Base-by-base conservation (phyloP, 768 basidiomycete genomes). In the Pholiota conissans region DNA sequence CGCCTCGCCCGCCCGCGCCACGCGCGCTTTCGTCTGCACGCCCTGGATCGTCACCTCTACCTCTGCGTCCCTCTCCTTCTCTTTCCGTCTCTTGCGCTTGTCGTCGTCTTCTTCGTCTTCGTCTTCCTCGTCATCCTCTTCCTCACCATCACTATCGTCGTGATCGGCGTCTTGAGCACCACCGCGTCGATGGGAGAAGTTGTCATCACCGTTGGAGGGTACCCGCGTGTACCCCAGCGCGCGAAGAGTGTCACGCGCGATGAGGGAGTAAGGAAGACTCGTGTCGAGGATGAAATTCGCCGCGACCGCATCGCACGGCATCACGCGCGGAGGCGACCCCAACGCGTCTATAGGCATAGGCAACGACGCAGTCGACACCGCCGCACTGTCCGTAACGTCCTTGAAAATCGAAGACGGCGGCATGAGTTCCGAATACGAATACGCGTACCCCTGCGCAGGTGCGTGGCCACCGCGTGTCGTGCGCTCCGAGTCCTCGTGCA, bases 261-360 rank as follows among this genome's bases (percentile, higher is more conserved):
- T 70, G 35, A 68, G 61, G 27, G 65, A 69, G 39, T 69, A 58
- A 11, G 68, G 64, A 4, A 64, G 62, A 18, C 70, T 69, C 18
- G 70, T 73, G 52, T 73, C 71, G 27, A 73, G 64, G 22, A 73
- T 62, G 52, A 73, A 71, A 47, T 73, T 73, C 8, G 65, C 58
- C 20, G 63, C 63, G 16, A 73, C 56, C 16, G 65, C 62, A 18
- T 60, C 58, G 13, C 57, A n/a, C 47, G 13, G 52, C 54, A 45
- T 18, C 20, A 34, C 22, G 49, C 45, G 49, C 56, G 51, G 37
- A 32, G 29, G 30, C 30, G 57, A 2, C 39, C 39, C 26, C n/a
- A 45, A n/a, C n/a, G n/a, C n/a, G n/a, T n/a, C n/a, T n/a, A n/a
- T n/a, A n/a, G n/a, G n/a, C n/a, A n/a, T n/a, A 18, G 42, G 42